Percentiles rank a stretch among this genome's conserved stretches.
Evolutionary conservation across 768 basidiomycete genomes (phyloP).

Genomic region (Lentinula edodes): DNA sequence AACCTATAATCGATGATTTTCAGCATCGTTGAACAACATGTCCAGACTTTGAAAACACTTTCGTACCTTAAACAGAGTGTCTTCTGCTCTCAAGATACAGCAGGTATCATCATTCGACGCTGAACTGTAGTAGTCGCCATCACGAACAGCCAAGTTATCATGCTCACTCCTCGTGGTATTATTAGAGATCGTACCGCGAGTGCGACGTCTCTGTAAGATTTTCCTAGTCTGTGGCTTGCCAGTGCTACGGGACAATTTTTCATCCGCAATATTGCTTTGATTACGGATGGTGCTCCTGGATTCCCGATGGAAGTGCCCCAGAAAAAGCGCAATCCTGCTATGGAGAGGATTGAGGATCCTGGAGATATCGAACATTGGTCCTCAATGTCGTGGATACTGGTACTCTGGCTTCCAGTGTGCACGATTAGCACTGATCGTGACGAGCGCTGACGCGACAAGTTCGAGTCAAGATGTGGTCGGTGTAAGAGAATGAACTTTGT

Average conservation of each 20-base stretch:
- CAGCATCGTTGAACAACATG: neutral
- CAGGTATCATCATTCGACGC: conserved; percentile 33
- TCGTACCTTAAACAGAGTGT: conserved; percentile 58
- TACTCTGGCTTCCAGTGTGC: neutral
- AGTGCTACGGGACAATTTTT: neutral
- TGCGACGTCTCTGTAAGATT: neutral
- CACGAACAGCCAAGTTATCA: neutral
- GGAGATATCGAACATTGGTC: conserved; percentile 2
- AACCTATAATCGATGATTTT: conserved; percentile 25
- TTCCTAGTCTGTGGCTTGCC: neutral
- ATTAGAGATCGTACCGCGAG: neutral
- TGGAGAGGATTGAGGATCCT: neutral
- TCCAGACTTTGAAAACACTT: neutral
- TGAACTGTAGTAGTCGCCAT: neutral
- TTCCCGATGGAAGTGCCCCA: neutral
- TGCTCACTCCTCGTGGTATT: neutral
- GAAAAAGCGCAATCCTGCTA: neutral
- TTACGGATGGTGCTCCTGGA: neutral
- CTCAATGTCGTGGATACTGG: neutral
- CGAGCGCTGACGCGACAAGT: neutral
- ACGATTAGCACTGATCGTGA: neutral
- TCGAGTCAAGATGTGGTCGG: neutral
- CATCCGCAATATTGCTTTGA: neutral
- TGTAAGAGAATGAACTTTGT: neutral
- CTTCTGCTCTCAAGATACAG: conserved; percentile 54